Evolutionary conservation across 2,329 filamentous ascomycete species (phyloP), one percentile per base, ranked within the genome.

Genomic region (Aspergillus fructus): DNA sequence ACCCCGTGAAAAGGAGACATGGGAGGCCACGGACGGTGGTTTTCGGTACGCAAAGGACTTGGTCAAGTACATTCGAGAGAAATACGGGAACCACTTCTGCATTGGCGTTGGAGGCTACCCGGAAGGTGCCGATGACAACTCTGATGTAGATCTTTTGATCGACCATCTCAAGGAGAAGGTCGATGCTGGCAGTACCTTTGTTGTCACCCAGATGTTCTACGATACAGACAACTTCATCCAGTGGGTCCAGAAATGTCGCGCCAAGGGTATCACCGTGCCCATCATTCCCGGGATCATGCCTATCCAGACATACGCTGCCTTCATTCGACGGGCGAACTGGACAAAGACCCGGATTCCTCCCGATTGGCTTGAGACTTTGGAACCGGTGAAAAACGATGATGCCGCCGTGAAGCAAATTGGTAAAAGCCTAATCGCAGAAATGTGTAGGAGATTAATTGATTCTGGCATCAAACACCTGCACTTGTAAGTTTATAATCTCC

Each of bases 181-280:
- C 34, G 94, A 99, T 72, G 90, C 91, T 58, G 94, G 94, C 51
- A 93, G 89, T 61, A 89, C 89, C 6, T 99, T 97, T 73, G 90
- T 99, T 62, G 90, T 99, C 53, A 97, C 94, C 0, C 94, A 99
- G 78, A 99, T 99, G 94, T 97, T 97, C 78, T 99, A 99, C 80
- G 93, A 99, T 70, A 93, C 86, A 49, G 93, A 99, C 69, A 93
- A 94, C 71, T 99, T 99, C 76, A 77, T 97, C 53, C 84, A 87
- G 53, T 99, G 94, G 94, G 89, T 96, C 39, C 81, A 85, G 65
- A 94, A 90, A 72, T 92, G 93, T 58, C 89, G 93, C 49, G 91
- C 88, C 52, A 87, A 86, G 68, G 94, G 94, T 48, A 93, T 99
- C 70, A 87, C 79, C 24, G 81, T 94, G 33, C 90, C 90, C 15